A percentile compares a stretch with the other conserved stretches of the same genome.
These are phyloP conservation scores for Endogone sp. DNA, from an alignment of 192 early-diverging fungal genomes.

Conservation along the genomic window DNA sequence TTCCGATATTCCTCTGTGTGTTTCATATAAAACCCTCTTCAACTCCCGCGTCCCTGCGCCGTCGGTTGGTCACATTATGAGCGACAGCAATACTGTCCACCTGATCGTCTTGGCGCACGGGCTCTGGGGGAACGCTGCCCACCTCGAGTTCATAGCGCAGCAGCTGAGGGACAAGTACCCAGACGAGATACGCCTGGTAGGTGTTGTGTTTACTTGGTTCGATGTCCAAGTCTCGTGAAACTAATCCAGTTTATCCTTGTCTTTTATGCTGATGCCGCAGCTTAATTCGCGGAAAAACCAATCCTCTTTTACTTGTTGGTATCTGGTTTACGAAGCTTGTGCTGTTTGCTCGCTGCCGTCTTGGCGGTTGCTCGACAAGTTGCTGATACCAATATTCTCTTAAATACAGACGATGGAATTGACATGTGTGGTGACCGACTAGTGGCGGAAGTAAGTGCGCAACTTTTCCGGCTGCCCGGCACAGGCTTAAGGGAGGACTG, in stretches of 20 bases:
- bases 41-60: no score
- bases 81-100: conserved; percentile 25
- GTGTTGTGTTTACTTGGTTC: neutral
- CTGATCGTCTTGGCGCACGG: conserved; percentile 62
- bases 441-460: conserved; percentile 31
- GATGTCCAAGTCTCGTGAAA: no score
- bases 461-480: neutral
- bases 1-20: no score
- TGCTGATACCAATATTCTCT: no score
- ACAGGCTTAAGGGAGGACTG: no score
- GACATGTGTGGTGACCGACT: conserved; percentile 50
- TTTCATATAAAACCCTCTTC: no score
- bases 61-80: no score
- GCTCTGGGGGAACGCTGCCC: conserved; percentile 54
- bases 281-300: conserved; percentile 42
- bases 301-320: conserved; percentile 43
- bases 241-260: neutral
- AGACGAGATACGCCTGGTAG: conserved; percentile 14
- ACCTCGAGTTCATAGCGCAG: conserved; percentile 44
- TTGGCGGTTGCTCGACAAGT: no score
- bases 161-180: conserved; percentile 25
- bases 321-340: no score
- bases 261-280: conserved; percentile 11
- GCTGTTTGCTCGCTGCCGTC: no score
- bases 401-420: conserved; percentile 36